Evolutionary conservation across 139 green algal species (phyloP), one percentile per base, ranked within the genome.

Genomic region (Micractinium sp.): DNA sequence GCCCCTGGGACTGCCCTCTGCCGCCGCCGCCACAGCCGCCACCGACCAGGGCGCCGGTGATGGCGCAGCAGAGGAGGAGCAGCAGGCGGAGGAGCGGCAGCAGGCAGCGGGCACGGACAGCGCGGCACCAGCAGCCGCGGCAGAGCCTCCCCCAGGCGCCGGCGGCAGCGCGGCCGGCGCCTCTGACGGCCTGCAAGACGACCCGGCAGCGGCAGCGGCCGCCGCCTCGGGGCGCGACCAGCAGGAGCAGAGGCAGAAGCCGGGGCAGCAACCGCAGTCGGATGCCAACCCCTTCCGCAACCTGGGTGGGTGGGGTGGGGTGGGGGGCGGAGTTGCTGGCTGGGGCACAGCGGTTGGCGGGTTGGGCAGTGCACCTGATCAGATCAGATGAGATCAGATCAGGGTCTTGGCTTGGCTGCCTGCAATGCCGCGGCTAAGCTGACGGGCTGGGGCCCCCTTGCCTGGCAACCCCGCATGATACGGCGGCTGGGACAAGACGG

Each of bases 211-310:
- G 3, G 81, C 73, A 9, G 80, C 86, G 0, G 73, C 88, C 60
- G 87, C 87, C 35, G 80, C 86, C 19, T 39, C 29, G 16, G 77
- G 56, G 38, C 61, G 67, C 29, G 56, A 74, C 23, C 78, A 76
- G 53, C 61, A 81, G 36, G 25, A 80, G 25, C 79, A 76, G 60
- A 20, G n/a, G n/a, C 66, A 71, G 85, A 36, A 41, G 75, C 63
- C 73, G 61, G 23, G 15, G 75, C 38, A 81, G 39, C 87, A 86
- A 41, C 73, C 77, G 71, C 84, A 85, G n/a, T 36, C 86, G 31
- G 89, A 95, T 47, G 89, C 95, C 69, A 98, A 98, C 90, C 96
- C 96, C 31, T 94, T 96, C 60, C 92, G 95, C 35, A 94, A 90
- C 79, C 35, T 94, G 25, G 95, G 83, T 87, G 61, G 36, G 82